phyloP scores from a whole-genome alignment of 75 land plant genomes.

The Adiantum capillusveneris region DNA sequence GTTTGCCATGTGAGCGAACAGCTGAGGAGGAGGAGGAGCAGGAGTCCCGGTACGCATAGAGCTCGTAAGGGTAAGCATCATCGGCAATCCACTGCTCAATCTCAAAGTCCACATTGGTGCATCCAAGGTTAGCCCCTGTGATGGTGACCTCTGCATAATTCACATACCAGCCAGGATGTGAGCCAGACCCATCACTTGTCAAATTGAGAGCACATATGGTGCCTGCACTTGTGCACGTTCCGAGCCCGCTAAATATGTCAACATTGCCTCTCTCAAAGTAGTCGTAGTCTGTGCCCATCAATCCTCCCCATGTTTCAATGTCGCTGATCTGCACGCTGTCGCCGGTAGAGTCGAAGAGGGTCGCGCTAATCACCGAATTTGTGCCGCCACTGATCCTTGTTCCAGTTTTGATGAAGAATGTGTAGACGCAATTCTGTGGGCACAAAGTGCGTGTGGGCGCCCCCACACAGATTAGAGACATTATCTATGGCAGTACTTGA shows the following conservation, averaged over 20 bases:
- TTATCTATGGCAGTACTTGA: no score
- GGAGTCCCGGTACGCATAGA: slow-evolving; percentile 28
- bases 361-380: slow-evolving; percentile 23
- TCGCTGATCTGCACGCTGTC: slow-evolving; percentile 4
- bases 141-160: slow-evolving; percentile 57
- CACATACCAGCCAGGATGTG: slow-evolving; percentile 60
- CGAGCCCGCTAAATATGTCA: slow-evolving; percentile 44
- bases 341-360: slow-evolving; percentile 16
- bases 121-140: slow-evolving; percentile 47
- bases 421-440: slow-evolving; percentile 38
- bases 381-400: slow-evolving; percentile 32
- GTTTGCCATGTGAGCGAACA: no score
- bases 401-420: slow-evolving; percentile 40
- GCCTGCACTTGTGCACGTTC: slow-evolving; percentile 35
- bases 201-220: slow-evolving; percentile 35
- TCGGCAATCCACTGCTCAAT: slow-evolving; percentile 58
- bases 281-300: slow-evolving; percentile 27
- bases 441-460: no score
- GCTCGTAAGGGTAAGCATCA: slow-evolving; percentile 46
- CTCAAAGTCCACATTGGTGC: slow-evolving; percentile 26
- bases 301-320: slow-evolving; percentile 32
- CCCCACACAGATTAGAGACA: no score
- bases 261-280: slow-evolving; percentile 37
- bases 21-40: no score
- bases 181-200: slow-evolving; percentile 56